Evolutionary conservation across 106 monocot species (phyloP).

Genomic region (Amphibolis antarctica): DNA sequence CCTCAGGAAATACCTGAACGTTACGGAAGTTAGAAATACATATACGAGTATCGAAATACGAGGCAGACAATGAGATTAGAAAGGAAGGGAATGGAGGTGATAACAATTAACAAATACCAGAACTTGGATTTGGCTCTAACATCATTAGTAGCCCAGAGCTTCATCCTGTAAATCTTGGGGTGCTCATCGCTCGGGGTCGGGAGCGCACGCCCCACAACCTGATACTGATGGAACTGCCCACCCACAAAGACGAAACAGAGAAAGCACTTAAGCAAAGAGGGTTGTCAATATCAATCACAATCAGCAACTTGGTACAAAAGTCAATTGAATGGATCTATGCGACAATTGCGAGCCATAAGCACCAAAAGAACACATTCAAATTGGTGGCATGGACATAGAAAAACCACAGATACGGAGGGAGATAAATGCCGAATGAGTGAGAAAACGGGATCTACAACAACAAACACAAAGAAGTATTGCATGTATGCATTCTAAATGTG

Average conservation of each 20-base stretch:
- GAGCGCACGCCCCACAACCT: conserved; percentile 53
- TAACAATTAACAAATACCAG: conserved; percentile 14
- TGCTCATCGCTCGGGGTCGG: conserved; percentile 17
- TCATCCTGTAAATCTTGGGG: conserved; percentile 33
- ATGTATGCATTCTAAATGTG: no score
- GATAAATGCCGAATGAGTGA: no score
- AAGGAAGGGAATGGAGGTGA: not conserved
- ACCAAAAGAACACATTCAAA: no score
- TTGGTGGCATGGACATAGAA: no score
- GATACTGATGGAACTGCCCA: conserved; percentile 82
- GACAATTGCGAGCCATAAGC: no score
- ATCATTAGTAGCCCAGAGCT: conserved; percentile 40
- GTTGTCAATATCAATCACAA: no score
- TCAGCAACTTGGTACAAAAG: no score
- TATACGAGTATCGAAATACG: not conserved
- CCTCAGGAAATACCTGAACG: conserved; percentile 29
- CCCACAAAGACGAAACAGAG: not conserved
- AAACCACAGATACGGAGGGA: no score
- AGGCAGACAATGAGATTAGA: not conserved
- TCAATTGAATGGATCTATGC: no score
- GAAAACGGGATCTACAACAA: no score
- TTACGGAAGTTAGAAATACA: not conserved
- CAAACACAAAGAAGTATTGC: no score
- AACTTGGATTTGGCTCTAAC: conserved; percentile 43
- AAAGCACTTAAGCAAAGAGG: no score